Evolutionary conservation across 2,329 filamentous ascomycete genomes (phyloP), one percentile per base, ranked within the genome.

Genomic region (Paracorniculantispora psalliotae): DNA sequence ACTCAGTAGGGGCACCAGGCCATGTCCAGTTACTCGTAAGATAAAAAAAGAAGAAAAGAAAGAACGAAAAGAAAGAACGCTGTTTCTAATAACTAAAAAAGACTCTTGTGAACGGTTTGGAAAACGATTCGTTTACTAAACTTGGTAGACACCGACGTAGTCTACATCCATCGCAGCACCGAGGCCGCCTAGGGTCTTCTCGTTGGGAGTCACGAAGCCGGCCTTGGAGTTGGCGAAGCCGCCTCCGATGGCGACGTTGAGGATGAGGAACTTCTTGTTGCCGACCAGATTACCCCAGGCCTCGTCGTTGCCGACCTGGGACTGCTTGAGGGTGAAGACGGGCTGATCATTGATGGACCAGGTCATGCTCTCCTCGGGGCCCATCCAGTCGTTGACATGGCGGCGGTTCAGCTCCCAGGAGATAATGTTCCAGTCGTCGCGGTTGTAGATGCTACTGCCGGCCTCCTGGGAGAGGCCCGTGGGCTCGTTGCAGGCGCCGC

Each of bases 401-500:
- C 61, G 43, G 10, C 71, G 67, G 59, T 76, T 72, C 15, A 76
- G 67, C 57, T 72, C 64, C 52, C 70, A 68, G 1, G 69, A 64
- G 17, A 71, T 54, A 2, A 67, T 68, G 64, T 75, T 67, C 63
- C 70, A 79, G 17, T 61, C 62, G 28, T 69, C 71, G 23, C 67
- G 65, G 4, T 61, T 56, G 13, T 73, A 59, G 43, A 52, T 19
- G 8, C 61, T 57, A 41, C 50, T 19, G 9, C 62, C 60, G 19
- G 57, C 65, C 28, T 46, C 47, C 30, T 57, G 41, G 19, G 64
- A 65, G 50, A 75, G 61, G 19, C 77, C 76, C 19, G 64, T 68
- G 25, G 70, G 69, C 65, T 79, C 77, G 43, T 73, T 70, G 64
- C 77, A 79, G 1, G 72, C 70, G 1, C 77, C 77, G 21, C 73